phyloP scores from a whole-genome alignment of 2,329 filamentous ascomycete genomes.

The Epichloe glyceriae region DNA sequence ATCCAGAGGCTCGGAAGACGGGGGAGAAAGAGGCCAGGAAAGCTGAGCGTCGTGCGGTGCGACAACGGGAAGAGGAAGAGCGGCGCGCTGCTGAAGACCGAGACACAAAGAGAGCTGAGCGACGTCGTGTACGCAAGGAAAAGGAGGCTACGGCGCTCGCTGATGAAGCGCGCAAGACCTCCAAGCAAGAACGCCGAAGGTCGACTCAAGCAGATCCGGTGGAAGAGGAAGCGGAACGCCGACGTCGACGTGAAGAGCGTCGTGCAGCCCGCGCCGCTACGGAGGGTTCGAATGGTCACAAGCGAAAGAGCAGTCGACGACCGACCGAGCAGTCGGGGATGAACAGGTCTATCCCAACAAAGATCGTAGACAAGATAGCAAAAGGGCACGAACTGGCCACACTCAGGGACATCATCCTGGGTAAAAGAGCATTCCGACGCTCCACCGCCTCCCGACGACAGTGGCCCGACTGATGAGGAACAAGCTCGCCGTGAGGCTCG shows the following conservation, averaged over 20 bases:
- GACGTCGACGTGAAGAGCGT: conserved; percentile 39
- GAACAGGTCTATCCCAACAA: conserved; percentile 32
- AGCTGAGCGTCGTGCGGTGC: conserved; percentile 37
- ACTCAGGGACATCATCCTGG: conserved; percentile 53
- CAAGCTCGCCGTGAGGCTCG: conserved; percentile 37
- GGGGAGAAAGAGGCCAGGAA: conserved; percentile 48
- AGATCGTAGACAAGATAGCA: conserved; percentile 23
- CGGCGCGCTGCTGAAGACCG: conserved; percentile 34
- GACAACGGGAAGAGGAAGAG: conserved; percentile 35
- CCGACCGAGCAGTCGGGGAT: conserved; percentile 27
- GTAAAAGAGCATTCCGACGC: conserved; percentile 52
- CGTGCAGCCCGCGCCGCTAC: conserved; percentile 30
- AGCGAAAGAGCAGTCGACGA: conserved; percentile 26
- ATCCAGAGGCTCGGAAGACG: conserved; percentile 36
- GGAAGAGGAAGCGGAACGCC: conserved; percentile 40
- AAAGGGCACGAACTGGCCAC: conserved; percentile 38
- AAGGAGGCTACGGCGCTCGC: conserved; percentile 30
- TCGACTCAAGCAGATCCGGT: conserved; percentile 28
- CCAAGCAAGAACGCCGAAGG: conserved; percentile 37
- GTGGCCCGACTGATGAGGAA: conserved; percentile 28
- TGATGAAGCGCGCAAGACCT: conserved; percentile 30
- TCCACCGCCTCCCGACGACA: conserved; percentile 39
- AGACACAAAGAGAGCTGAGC: conserved; percentile 36
- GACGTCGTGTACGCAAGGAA: conserved; percentile 36
- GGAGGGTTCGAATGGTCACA: conserved; percentile 24